Evolutionary conservation across 805 yeast species (phyloP).

Genomic region (Tetrapisispora namnaoensis): DNA sequence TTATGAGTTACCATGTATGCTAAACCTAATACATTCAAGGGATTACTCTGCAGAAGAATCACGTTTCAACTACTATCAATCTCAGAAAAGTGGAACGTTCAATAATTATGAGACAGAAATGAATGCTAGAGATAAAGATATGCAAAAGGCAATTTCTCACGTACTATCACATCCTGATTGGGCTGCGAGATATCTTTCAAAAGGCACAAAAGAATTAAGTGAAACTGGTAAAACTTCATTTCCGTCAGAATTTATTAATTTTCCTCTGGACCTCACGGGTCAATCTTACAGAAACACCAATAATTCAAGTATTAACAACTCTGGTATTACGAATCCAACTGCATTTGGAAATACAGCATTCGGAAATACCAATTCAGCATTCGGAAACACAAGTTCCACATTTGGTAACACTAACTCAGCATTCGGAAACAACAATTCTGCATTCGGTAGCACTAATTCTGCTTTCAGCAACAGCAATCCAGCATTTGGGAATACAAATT

Average conservation of each 20-base stretch:
- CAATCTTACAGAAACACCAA: slow-evolving; percentile 3
- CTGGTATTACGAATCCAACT: no score
- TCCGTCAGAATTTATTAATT: slow-evolving; percentile 28
- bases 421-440: background rate
- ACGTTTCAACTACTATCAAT: slow-evolving; percentile 37
- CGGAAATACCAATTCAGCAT: background rate
- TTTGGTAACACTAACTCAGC: background rate
- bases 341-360: slow-evolving; percentile 7
- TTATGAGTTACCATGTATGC: slow-evolving; percentile 37
- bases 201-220: slow-evolving; percentile 30
- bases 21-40: slow-evolving; percentile 41
- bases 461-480: slow-evolving; percentile 17
- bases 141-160: slow-evolving; percentile 34
- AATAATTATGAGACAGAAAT: slow-evolving; percentile 35
- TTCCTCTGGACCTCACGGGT: slow-evolving; percentile 27
- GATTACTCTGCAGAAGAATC: slow-evolving; percentile 48
- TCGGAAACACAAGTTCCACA: slow-evolving; percentile 1
- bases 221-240: slow-evolving; percentile 18
- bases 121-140: slow-evolving; percentile 37
- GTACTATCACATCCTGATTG: slow-evolving; percentile 34
- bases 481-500: no score
- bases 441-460: background rate
- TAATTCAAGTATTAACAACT: background rate
- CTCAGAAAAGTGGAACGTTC: slow-evolving; percentile 30
- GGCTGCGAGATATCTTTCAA: slow-evolving; percentile 51